A percentile compares a stretch with the other conserved stretches of the same genome.
Conservation (phyloP, 371 early-diverging fungal genomes). For the Apophysomyces variabilis region DNA sequence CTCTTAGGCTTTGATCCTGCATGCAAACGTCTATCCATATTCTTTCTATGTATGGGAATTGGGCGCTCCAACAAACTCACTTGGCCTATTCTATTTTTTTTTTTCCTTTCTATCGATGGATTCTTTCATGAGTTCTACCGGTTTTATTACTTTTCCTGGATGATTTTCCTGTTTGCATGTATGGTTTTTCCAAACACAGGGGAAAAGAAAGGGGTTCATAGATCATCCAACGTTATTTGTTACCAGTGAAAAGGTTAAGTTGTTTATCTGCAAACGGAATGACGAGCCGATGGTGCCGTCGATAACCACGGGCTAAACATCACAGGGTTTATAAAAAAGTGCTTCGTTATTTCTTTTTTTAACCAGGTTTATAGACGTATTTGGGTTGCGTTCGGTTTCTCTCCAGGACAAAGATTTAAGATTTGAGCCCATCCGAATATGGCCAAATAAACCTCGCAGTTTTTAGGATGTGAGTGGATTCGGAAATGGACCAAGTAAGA, state of each 20-base stretch:
- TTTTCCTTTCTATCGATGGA: background rate
- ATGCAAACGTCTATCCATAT: constrained; percentile 7
- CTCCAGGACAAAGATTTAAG: background rate
- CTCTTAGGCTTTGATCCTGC: constrained; percentile 11
- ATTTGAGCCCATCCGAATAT: constrained; percentile 11
- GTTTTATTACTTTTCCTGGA: background rate
- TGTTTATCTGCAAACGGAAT: constrained; percentile 11
- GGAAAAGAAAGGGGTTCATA: background rate
- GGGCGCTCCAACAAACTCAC: background rate
- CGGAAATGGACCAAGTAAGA: background rate
- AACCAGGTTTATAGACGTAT: background rate
- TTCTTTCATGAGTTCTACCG: background rate
- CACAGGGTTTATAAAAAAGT: constrained; percentile 2
- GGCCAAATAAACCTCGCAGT: constrained; percentile 6
- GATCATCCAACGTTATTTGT: constrained; percentile 5
- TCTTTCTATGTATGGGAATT: constrained; percentile 1
- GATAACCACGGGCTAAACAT: constrained; percentile 11
- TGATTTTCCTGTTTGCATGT: background rate
- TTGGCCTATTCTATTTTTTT: background rate
- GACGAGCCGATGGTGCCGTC: constrained; percentile 9
- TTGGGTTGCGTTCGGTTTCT: background rate
- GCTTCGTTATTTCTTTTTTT: constrained; percentile 4
- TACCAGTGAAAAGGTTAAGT: constrained; percentile 8
- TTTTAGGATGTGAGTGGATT: background rate
- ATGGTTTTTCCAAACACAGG: background rate